phyloP scores from a whole-genome alignment of 2,329 filamentous ascomycete genomes.

The Lachnellula occidentalis region DNA sequence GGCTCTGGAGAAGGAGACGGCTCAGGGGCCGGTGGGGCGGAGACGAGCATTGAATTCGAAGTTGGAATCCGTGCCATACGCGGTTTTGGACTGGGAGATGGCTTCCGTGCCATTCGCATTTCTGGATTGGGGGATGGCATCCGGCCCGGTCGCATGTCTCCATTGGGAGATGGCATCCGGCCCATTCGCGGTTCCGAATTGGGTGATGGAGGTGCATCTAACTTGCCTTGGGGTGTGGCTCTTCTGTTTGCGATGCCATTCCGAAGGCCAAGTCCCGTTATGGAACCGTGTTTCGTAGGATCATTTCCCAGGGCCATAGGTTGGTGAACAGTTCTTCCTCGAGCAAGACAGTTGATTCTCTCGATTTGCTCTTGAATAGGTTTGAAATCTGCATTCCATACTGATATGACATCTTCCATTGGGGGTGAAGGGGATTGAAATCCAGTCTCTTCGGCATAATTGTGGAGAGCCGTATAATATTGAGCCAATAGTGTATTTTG shows the following conservation, averaged over 20 bases:
- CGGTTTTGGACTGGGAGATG: conserved; percentile 19
- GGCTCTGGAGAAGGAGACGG: conserved; percentile 22
- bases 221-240: conserved; percentile 36
- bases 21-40: conserved; percentile 15
- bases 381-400: conserved; percentile 59
- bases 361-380: conserved; percentile 63
- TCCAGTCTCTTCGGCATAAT: conserved; percentile 62
- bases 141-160: conserved; percentile 19
- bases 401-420: conserved; percentile 63
- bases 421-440: conserved; percentile 69
- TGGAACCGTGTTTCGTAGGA: conserved; percentile 20
- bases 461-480: conserved; percentile 71
- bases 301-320: conserved; percentile 37
- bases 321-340: conserved; percentile 60
- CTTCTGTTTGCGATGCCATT: conserved; percentile 38
- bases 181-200: conserved; percentile 20
- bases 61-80: conserved; percentile 24
- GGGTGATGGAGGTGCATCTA: conserved; percentile 17
- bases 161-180: conserved; percentile 22
- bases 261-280: conserved; percentile 29
- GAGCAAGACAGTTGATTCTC: conserved; percentile 55
- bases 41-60: conserved; percentile 8
- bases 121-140: conserved; percentile 22
- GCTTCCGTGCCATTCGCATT: conserved; percentile 20
- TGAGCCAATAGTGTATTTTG: conserved; percentile 74